Percentiles rank a stretch among this genome's conserved stretches.
Conservation (phyloP, 2,329 filamentous ascomycete species). For the Fusarium nelsonii region DNA sequence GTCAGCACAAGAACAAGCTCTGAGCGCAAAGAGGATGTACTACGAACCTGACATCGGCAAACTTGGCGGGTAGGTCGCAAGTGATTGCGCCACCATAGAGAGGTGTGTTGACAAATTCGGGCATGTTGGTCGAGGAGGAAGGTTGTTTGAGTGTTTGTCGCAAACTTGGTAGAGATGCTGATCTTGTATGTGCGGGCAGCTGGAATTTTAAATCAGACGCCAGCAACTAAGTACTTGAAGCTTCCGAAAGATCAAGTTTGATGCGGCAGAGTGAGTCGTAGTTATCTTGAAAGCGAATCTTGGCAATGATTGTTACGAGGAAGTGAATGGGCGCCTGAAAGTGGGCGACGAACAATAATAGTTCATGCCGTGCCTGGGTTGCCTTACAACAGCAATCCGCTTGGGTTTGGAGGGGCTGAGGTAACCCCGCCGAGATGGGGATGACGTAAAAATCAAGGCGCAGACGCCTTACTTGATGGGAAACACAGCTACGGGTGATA, state of each 20-base stretch:
- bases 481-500: background rate
- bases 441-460: slow-evolving; percentile 40
- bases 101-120: slow-evolving; percentile 67
- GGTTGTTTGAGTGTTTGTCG: background rate
- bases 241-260: slow-evolving; percentile 10
- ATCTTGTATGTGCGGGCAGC: slow-evolving; percentile 8
- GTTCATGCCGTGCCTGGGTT: slow-evolving; percentile 32
- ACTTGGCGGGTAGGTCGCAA: slow-evolving; percentile 74
- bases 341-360: slow-evolving; percentile 31
- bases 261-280: slow-evolving; percentile 12
- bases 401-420: slow-evolving; percentile 40
- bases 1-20: slow-evolving; percentile 18
- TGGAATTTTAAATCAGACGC: slow-evolving; percentile 1
- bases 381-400: slow-evolving; percentile 8
- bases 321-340: slow-evolving; percentile 36
- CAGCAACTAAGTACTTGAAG: background rate
- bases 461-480: slow-evolving; percentile 13
- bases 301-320: slow-evolving; percentile 27
- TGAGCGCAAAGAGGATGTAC: slow-evolving; percentile 19
- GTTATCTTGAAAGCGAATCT: slow-evolving; percentile 17
- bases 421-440: slow-evolving; percentile 25
- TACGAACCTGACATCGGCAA: slow-evolving; percentile 77
- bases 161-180: slow-evolving; percentile 9
- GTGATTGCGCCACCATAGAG: slow-evolving; percentile 81
- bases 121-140: slow-evolving; percentile 54